Evolutionary conservation across 768 basidiomycete species (phyloP), one percentile per base, ranked within the genome.

Genomic region (Lactarius psammicola): DNA sequence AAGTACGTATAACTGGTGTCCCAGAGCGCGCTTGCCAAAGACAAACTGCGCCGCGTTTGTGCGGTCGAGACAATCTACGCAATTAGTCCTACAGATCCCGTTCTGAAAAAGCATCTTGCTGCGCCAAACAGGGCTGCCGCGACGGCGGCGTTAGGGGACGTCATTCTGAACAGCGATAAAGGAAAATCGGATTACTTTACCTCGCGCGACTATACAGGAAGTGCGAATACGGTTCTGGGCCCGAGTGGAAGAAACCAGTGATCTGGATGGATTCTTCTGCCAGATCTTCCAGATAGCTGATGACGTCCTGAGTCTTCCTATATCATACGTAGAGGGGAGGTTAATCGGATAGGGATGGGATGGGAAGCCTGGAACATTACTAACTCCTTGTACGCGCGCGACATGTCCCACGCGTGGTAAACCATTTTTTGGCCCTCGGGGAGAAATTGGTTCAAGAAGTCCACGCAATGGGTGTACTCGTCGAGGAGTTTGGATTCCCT

Each of bases 11-110:
- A 99, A 81, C 74, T 99, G 97, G 75, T 98, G 95, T 0, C 95
- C 95, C 20, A 99, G 79, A 0, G 92, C 97, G 26, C 92, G 87
- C 75, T 97, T 96, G 2, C 94, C 97, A 66, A 98, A 95, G 1
- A 96, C 94, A 73, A 98, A 98, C 72, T 98, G 95, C 0, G 94
- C 94, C 3, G 94, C 94, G 71, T 98, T 98, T 4, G 96, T 98
- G 13, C 96, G 87, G 75, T 97, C 95, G 17, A 99, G 79, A 72
- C 96, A 99, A 72, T 99, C 96, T 0, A 99, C 95, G 72, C 97
- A 99, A 72, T 99, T 99, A 0, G 88, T 94, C 18, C 97, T 84
- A 65, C 92, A 92, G 31, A 98, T 85, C 1, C 97, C 97, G 55
- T 90, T 93, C 76, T 99, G 97, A 11, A 99, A 77, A 1, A 85